Base-by-base conservation (phyloP, 2,329 filamentous ascomycete species). In the Colletotrichum sp. region DNA sequence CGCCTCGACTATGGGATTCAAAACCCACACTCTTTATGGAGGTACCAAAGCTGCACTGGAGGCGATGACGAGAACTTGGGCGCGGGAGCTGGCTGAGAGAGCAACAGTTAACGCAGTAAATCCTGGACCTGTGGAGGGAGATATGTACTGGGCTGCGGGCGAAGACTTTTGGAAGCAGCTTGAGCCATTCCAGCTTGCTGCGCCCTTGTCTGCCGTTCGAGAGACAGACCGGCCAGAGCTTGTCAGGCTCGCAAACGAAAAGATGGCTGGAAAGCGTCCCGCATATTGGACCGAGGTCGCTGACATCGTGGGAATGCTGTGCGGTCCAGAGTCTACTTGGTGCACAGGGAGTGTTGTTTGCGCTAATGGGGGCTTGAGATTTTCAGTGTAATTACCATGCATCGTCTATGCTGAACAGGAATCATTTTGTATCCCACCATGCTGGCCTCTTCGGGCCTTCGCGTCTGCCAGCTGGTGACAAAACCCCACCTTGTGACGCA, bases 51-150 rank as follows among this genome's bases (percentile, higher is more conserved):
- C 89, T 4, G 90, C 90, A 0, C 78, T 91, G 39, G 90, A 91
- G 80, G 89, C 88, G 78, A 90, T 91, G 88, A 91, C 89, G 68
- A 86, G 90, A 64, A 90, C 88, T 4, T 91, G 90, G 90, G 86
- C 89, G n/a, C 87, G 89, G 69, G 90, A 91, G 84, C 85, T 91
- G 32, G 84, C 86, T 22, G 86, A 87, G 80, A 83, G 85, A 65
- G 86, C 86, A 63, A 91, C 90, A 7, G 89, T 91, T 76, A 91
- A 91, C 79, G 86, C 88, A 65, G 84, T 91, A 76, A 91, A 91
- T 82, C 90, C 90, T 6, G 90, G 90, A 1, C 89, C 89, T 5
- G 88, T 90, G 9, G 85, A 87, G 81, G 87, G 87, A 8, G 86
- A 87, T 71, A 88, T 90, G 89, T 91, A 90, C 79, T 32, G 59